Percentiles rank a stretch among this genome's conserved stretches.
phyloP scores from a whole-genome alignment of 768 basidiomycete genomes.

The Lactifluus subvellereus region DNA sequence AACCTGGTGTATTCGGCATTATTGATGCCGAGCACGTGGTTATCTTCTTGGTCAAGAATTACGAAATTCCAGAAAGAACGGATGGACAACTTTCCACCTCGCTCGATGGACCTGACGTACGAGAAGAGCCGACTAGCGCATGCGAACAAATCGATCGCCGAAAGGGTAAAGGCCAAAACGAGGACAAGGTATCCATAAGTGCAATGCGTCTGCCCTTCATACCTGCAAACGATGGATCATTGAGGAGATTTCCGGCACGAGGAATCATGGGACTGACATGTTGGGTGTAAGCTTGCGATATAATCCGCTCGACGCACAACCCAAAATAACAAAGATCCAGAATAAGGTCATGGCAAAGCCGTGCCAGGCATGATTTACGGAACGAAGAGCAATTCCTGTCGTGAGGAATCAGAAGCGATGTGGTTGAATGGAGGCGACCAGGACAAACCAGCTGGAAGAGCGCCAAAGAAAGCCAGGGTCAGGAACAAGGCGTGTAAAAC shows the following conservation, averaged over 20 bases:
- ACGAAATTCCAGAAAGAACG: slow-evolving; percentile 52
- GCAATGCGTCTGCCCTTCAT: slow-evolving; percentile 56
- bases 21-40: slow-evolving; percentile 16
- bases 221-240: slow-evolving; percentile 41
- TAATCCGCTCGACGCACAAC: slow-evolving; percentile 58
- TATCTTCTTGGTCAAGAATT: slow-evolving; percentile 43
- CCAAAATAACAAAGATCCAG: slow-evolving; percentile 54
- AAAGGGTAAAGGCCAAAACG: slow-evolving; percentile 40
- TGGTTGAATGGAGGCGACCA: background rate
- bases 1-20: slow-evolving; percentile 56
- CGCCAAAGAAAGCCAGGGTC: slow-evolving; percentile 74
- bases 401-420: slow-evolving; percentile 4
- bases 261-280: slow-evolving; percentile 57
- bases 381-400: slow-evolving; percentile 73
- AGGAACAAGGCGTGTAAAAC: slow-evolving; percentile 67
- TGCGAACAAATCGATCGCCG: slow-evolving; percentile 49
- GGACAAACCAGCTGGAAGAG: slow-evolving; percentile 69
- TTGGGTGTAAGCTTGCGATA: slow-evolving; percentile 80
- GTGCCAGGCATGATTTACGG: slow-evolving; percentile 64
- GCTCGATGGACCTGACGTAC: slow-evolving; percentile 37
- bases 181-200: slow-evolving; percentile 56
- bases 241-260: background rate
- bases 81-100: slow-evolving; percentile 39
- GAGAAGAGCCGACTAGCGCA: slow-evolving; percentile 45
- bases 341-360: slow-evolving; percentile 55